Base-by-base conservation (phyloP, 805 yeast species). In the Scheffersomyces stipitis region DNA sequence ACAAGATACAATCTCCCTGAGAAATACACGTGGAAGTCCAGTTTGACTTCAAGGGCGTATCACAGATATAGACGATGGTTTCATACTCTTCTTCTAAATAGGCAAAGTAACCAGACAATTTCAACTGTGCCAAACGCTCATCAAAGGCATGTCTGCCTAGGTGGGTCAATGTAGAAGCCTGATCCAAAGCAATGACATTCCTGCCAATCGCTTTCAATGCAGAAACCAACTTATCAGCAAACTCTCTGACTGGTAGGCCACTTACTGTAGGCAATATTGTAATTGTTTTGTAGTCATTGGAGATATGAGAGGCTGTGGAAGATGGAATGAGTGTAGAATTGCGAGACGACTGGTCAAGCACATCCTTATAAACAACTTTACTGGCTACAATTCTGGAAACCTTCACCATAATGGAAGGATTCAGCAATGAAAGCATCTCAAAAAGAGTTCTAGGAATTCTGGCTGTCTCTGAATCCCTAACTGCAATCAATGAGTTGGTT, bases 21-120 rank as follows among this genome's bases (percentile, higher is more conserved):
- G 90, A 80, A 28, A 91, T 84, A 58, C 98, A 93, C 0, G 96
- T 87, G 6, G 79, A 74, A 0, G 96, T 87, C 99, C 99, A 91
- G 14, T 81, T 74, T 0, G 96, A 85, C 46, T 80, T 80, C 2
- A 84, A 79, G 0, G 85, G 73, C 0, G 96, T 81, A 51, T 93
- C 98, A 17, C 93, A 90, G 9, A 91, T 80, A 53, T 91, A 93
- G 2, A 91, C 78, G 3, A 93, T 84, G n/a, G 88, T 83, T 47
- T 91, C 87, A 56, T 82, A 86, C 44, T 78, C 75, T 51, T 90
- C 97, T 66, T 91, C 99, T 33, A 93, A 69, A 48, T 88, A 95
- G 0, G 96, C 86, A 55, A 91, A 84, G 52, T 83, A 86, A 0
- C 97, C 96, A 28, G 93, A 78, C 43, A 90, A 82, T 54, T 87